Base-by-base conservation (phyloP, 2,329 filamentous ascomycete species). In the Pseudonectria foliicola region DNA sequence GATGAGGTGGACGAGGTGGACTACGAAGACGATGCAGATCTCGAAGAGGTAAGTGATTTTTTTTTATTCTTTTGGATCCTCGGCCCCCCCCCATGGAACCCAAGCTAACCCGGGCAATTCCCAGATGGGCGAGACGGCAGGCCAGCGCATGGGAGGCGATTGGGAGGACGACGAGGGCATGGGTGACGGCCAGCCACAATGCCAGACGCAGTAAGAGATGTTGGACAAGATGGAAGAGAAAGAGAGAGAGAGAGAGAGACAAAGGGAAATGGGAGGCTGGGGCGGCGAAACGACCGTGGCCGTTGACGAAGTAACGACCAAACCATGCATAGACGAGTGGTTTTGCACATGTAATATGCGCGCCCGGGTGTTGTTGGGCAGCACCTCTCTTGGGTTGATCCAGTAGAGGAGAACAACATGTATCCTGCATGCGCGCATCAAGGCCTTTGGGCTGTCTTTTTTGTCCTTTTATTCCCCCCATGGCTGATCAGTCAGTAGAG, bases 1-100 rank as follows among this genome's bases (percentile, higher is more conserved):
- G 81, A 90, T 0, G 78, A 85, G 39, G 70, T 89, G 7, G 92
- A 96, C 38, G 88, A 96, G 46, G 87, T 95, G 1, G 76, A 86
- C 3, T 94, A 85, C 51, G 84, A 95, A 43, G 75, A 77, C n/a
- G 77, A 89, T 45, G 86, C 79, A 4, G 81, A 88, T 50, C 75
- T 95, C 48, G 86, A 95, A 33, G 79, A 88, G 53, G 79, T 82
- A 60, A 62, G 71, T 25, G n/a, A n/a, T 31, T 25, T 14, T 27
- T 12, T 33, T 15, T 35, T 42, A 48, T 25, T 39, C 23, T 26
- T 14, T 28, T 12, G 1, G 2, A 25, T 10, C 10, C 8, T 24
- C n/a, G n/a, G 7, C n/a, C 26, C 14, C 26, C 6, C n/a, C 8
- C 8, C 26, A 13, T 7, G n/a, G n/a, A 13, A 29, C 26, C 34